Base-by-base conservation (phyloP, 2,329 filamentous ascomycete genomes). In the Paracorniculantispora psalliotae region DNA sequence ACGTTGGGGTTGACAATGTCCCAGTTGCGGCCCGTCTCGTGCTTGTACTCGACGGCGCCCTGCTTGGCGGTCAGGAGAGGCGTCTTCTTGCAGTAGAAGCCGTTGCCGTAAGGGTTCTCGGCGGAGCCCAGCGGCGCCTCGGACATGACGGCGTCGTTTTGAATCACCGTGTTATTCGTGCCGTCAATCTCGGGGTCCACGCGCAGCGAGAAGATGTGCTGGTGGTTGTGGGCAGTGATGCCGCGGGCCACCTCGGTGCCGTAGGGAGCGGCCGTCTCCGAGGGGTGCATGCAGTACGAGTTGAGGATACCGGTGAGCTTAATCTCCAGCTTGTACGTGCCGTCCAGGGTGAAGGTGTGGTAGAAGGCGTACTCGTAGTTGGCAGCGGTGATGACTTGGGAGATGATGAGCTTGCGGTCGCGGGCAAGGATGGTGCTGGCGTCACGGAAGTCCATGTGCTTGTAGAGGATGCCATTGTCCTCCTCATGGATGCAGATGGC, bases 51-150 rank as follows among this genome's bases (percentile, higher is more conserved):
- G 21, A 62, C 63, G 9, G 63, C 65, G 15, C 60, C 66, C 50
- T 68, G 61, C 21, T 56, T 61, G 28, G 67, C 59, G 10, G 64
- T 68, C 1, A 60, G 61, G 13, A 69, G 63, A 17, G 63, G 59
- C 26, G 67, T 69, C 65, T 66, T 68, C 50, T 63, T 66, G 62
- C 62, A 66, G 60, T 67, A 90, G 72, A 91, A 91, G 6, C 86
- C 88, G 67, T 91, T 91, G 62, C 89, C 88, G 69, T 89, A 87
- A 58, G 80, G 83, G 72, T 92, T 91, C 70, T 89, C 86, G 9
- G 76, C 73, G 51, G 83, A 87, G 12, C 88, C 88, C 0, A 88
- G 81, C 44, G 84, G 81, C 10, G 82, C 87, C 0, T 83, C 76
- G 0, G 84, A 85, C 10, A 74, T 78, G 1, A 79, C 76, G 3